Base-by-base conservation (phyloP, 1,284 basidiomycete genomes). In the Laetiporus sulphureus region DNA sequence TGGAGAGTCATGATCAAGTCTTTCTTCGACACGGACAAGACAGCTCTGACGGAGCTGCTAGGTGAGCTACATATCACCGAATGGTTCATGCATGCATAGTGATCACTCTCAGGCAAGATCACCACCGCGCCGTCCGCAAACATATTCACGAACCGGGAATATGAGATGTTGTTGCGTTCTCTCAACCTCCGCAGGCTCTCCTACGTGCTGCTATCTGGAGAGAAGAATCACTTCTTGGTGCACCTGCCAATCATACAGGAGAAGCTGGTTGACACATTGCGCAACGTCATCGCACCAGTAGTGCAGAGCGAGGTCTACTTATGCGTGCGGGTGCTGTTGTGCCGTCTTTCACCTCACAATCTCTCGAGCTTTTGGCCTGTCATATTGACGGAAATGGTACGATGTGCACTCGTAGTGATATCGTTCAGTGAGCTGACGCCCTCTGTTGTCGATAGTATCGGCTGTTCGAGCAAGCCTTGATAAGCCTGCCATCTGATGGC, bases 321-420 rank as follows among this genome's bases (percentile, higher is more conserved):
- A 4, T 97, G 93, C 58, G 78, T 99, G 40, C 75, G 96, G 7
- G 87, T 98, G 2, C 65, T 99, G 22, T 73, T 99, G 44, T 94
- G 91, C 57, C 82, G 96, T n/a, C 76, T 98, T 44, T 87, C 86
- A 7, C 79, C 89, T 4, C 88, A 95, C 55, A 96, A 97, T 59
- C 61, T 99, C 54, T 83, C 89, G 12, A 92, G 91, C 52, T 92
- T 99, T 63, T 99, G 96, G 96, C 95, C 96, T 1, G 89, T 97
- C 23, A 77, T 99, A 40, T 64, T 98, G 50, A 90, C 93, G 2
- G 95, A 99, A 65, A 66, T 98, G 54, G 91, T 90, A 54, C 50
- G 82, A 23, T 13, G 13, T 10, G 27, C 13, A 23, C 4, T 19
- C 24, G 35, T 20, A 36, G 25, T 35, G 4, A 21, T 11, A 30